Conservation (phyloP, 345 rosid genomes). For the Brassica carinata region DNA sequence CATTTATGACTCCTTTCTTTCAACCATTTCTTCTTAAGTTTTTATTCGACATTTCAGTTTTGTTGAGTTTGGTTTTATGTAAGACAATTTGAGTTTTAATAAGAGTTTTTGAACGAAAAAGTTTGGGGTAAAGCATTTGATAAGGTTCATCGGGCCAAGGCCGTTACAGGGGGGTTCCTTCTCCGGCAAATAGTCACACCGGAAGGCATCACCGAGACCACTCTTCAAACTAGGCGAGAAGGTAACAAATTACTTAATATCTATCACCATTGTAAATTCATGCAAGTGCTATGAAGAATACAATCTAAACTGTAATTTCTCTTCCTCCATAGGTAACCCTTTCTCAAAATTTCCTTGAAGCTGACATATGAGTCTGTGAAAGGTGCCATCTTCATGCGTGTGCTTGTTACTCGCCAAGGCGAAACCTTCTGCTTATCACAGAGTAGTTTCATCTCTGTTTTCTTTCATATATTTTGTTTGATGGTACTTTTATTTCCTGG, state of each 20-base stretch:
- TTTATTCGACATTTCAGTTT: too few species aligned
- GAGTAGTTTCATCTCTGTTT: background rate
- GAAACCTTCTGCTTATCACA: background rate
- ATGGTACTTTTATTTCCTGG: background rate
- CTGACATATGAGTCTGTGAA: slow-evolving; percentile 44
- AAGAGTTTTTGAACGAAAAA: too few species aligned
- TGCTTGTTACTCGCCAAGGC: background rate
- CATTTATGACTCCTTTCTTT: too few species aligned
- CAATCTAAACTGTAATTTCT: background rate
- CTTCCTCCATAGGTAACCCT: slow-evolving; percentile 60
- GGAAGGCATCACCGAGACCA: slow-evolving; percentile 29
- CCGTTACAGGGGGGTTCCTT: too few species aligned
- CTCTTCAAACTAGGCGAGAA: slow-evolving; percentile 87
- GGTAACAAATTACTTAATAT: slow-evolving; percentile 46
- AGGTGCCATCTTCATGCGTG: background rate
- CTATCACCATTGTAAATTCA: background rate
- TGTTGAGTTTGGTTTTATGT: too few species aligned
- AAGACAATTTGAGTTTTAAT: too few species aligned
- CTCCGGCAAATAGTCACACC: too few species aligned
- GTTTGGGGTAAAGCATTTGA: too few species aligned
- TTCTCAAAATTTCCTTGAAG: slow-evolving; percentile 72
- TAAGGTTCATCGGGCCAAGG: too few species aligned
- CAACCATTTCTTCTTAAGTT: too few species aligned
- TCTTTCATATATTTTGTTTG: background rate
- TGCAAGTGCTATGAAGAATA: background rate